A percentile compares a stretch with the other conserved stretches of the same genome.
Evolutionary conservation across 352 stramenopile species (phyloP).

Genomic region (Globisporangium rhizosaccharum): DNA sequence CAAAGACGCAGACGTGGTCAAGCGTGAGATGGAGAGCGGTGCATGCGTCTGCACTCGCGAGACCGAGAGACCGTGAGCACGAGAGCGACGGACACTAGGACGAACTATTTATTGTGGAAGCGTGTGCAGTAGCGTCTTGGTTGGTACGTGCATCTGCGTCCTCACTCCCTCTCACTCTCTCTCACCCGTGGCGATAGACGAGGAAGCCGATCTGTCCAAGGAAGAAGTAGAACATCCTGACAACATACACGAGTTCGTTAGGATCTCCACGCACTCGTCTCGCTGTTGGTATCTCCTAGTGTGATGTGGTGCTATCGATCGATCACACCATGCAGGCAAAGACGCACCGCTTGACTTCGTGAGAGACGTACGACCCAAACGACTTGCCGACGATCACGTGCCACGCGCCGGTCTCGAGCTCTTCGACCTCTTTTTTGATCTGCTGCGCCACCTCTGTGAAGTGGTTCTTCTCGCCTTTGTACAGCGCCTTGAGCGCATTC

Average conservation of each 20-base stretch:
- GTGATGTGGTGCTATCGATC: neutral
- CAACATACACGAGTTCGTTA: neutral
- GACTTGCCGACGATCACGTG: conserved; percentile 85
- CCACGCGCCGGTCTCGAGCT: conserved; percentile 62
- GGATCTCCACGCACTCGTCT: neutral
- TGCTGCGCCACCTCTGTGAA: conserved; percentile 78
- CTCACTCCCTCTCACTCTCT: neutral
- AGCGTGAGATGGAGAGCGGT: too few species aligned
- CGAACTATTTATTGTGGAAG: conserved; percentile 2
- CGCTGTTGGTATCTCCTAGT: too few species aligned
- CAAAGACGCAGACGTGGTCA: too few species aligned
- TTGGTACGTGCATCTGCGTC: neutral
- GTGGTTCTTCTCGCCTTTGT: conserved; percentile 83
- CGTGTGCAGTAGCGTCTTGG: neutral
- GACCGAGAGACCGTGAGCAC: neutral
- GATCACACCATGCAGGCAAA: neutral
- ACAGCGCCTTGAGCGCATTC: conserved; percentile 74
- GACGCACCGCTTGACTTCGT: conserved; percentile 79
- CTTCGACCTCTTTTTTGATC: conserved; percentile 76
- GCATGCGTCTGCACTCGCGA: too few species aligned
- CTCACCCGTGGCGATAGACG: conserved; percentile 63
- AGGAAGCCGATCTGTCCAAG: conserved; percentile 77
- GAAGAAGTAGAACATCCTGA: conserved; percentile 81
- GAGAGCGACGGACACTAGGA: too few species aligned
- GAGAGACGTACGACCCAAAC: conserved; percentile 80